Evolutionary conservation across 441 rosid genomes (phyloP).

Genomic region (Populus hybrid): DNA sequence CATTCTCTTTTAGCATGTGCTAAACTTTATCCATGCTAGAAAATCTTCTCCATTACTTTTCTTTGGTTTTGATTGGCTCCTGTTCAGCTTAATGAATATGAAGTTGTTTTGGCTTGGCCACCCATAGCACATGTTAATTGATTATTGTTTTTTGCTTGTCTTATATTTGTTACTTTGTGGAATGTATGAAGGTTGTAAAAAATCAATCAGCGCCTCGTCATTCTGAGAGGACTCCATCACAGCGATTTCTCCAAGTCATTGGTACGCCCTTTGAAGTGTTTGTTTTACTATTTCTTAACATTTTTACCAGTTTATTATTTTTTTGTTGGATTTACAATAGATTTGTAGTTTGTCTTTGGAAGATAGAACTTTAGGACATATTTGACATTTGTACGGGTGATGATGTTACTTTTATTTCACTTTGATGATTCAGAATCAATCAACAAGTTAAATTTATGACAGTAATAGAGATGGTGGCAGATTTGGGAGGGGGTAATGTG

Average conservation of each 20-base stretch:
- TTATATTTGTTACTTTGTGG: constrained; percentile 19
- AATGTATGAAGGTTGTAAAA: constrained; percentile 52
- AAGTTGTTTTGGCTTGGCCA: not conserved
- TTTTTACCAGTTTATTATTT: not conserved
- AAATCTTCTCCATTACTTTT: not conserved
- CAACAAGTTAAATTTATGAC: not conserved
- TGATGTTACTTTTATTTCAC: not conserved
- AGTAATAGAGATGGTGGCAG: not conserved
- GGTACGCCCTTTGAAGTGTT: constrained; percentile 46
- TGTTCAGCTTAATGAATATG: not conserved
- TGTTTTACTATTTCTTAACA: not conserved
- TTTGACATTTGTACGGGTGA: not conserved
- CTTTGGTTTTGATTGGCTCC: not conserved
- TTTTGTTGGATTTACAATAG: not conserved
- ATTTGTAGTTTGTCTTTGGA: constrained; percentile 4
- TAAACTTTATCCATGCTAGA: not conserved
- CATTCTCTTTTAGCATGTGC: not conserved
- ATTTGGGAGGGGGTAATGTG: not conserved
- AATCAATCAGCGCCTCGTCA: constrained; percentile 68
- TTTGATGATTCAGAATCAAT: not conserved
- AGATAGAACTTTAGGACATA: not conserved
- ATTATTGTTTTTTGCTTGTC: constrained; percentile 4
- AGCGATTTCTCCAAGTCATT: constrained; percentile 79
- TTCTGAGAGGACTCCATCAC: constrained; percentile 56
- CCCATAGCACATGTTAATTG: not conserved